These are phyloP conservation scores for Neurospora sp. DNA, from an alignment of 2,329 filamentous ascomycete genomes.

Conservation along the genomic window DNA sequence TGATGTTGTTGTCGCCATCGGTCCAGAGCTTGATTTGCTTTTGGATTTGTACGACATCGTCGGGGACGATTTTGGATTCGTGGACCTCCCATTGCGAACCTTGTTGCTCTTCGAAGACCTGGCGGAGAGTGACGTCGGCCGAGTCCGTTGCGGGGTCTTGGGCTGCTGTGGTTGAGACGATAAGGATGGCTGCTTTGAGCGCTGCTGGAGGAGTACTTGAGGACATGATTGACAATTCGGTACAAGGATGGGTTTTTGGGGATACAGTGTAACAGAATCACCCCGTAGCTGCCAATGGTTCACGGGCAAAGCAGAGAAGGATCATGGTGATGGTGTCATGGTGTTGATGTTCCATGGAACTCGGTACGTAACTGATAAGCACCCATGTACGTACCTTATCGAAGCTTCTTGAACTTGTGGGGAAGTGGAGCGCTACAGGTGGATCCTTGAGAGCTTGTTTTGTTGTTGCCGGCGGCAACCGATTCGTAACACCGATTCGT, in stretches of 20 bases:
- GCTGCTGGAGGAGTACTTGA: conserved; percentile 20
- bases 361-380: not conserved
- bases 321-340: not conserved
- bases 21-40: conserved; percentile 61
- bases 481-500: not conserved
- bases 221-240: conserved; percentile 22
- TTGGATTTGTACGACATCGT: conserved; percentile 67
- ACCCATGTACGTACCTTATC: not conserved
- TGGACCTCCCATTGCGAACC: conserved; percentile 61
- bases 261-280: not conserved
- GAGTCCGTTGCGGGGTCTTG: conserved; percentile 70
- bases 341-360: not conserved
- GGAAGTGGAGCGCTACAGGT: not conserved
- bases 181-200: conserved; percentile 67
- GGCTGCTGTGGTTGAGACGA: conserved; percentile 85
- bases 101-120: conserved; percentile 55
- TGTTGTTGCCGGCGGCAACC: not conserved
- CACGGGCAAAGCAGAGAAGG: not conserved
- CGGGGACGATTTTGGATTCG: conserved; percentile 66
- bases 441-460: not conserved
- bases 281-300: not conserved
- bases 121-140: conserved; percentile 54
- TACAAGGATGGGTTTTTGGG: not conserved
- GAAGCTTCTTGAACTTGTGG: not conserved
- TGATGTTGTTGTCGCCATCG: conserved; percentile 35